Evolutionary conservation across 2,329 filamentous ascomycete genomes (phyloP).

Genomic region (Gaeumannomyces sp.): DNA sequence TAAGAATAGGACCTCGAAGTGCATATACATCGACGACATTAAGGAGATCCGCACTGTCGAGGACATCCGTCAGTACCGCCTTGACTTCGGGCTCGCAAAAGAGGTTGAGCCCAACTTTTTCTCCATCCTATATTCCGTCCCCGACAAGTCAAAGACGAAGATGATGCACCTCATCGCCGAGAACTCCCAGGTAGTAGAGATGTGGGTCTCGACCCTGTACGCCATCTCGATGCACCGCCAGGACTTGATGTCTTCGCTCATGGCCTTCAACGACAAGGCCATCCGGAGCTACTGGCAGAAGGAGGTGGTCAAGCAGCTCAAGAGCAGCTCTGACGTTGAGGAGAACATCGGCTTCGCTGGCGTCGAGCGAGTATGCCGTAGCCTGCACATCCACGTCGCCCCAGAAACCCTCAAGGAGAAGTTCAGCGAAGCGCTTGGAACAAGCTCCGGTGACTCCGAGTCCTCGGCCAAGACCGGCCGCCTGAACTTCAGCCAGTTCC

Average conservation of each 20-base stretch:
- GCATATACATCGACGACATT: constrained; percentile 92
- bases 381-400: constrained; percentile 86
- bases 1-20: constrained; percentile 68
- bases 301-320: constrained; percentile 67
- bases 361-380: constrained; percentile 78
- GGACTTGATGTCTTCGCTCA: constrained; percentile 82
- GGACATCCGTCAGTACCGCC: constrained; percentile 82
- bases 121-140: constrained; percentile 79
- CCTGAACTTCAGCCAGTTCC: constrained; percentile 75
- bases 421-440: constrained; percentile 55
- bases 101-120: constrained; percentile 71
- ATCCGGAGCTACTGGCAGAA: constrained; percentile 79
- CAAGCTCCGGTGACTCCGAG: constrained; percentile 12
- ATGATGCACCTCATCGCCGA: constrained; percentile 83
- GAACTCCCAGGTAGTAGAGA: constrained; percentile 61
- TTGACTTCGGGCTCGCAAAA: constrained; percentile 69
- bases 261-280: constrained; percentile 77
- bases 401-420: constrained; percentile 65
- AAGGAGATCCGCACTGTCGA: constrained; percentile 78
- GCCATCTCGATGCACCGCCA: constrained; percentile 80
- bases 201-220: constrained; percentile 82
- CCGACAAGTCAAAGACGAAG: constrained; percentile 76
- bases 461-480: constrained; percentile 58
- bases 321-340: constrained; percentile 41
- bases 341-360: constrained; percentile 72